Percentiles rank a stretch among this genome's conserved stretches.
phyloP scores from a whole-genome alignment of 176 grass and related monocot genomes.

The Oryza nivara region DNA sequence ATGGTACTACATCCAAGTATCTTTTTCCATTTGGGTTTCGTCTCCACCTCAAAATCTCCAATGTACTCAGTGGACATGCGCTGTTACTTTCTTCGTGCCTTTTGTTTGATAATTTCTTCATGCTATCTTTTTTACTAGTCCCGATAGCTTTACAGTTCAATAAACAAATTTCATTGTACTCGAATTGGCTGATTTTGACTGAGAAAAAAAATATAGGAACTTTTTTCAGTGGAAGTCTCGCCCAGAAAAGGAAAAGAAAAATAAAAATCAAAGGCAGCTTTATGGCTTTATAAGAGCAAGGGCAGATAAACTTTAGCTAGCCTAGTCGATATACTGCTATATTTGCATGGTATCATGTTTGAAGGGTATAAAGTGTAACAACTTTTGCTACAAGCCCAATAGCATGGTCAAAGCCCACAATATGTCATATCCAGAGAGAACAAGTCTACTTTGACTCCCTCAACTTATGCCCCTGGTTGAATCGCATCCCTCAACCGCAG shows the following conservation, averaged over 20 bases:
- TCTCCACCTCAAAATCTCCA: not conserved
- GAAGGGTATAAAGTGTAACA: too few species aligned
- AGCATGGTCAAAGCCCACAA: not conserved
- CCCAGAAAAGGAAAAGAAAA: not conserved
- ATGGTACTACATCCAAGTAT: not conserved
- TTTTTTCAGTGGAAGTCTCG: not conserved
- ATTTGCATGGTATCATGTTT: not conserved
- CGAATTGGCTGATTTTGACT: not conserved
- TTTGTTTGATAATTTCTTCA: not conserved
- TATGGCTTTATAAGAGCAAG: not conserved
- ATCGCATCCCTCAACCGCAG: too few species aligned
- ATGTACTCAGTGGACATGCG: not conserved
- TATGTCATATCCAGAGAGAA: not conserved
- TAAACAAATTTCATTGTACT: not conserved
- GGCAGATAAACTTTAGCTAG: not conserved
- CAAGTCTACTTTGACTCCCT: too few species aligned
- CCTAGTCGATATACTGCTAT: not conserved
- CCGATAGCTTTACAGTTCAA: not conserved
- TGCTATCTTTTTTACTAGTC: not conserved
- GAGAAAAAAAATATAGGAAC: not conserved
- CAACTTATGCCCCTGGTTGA: too few species aligned
- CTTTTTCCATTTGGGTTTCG: not conserved
- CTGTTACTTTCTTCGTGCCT: not conserved
- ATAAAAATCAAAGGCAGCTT: not conserved
- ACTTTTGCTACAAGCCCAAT: too few species aligned